Evolutionary conservation across 1,284 basidiomycete species (phyloP).

Genomic region (Ustilago sp.): DNA sequence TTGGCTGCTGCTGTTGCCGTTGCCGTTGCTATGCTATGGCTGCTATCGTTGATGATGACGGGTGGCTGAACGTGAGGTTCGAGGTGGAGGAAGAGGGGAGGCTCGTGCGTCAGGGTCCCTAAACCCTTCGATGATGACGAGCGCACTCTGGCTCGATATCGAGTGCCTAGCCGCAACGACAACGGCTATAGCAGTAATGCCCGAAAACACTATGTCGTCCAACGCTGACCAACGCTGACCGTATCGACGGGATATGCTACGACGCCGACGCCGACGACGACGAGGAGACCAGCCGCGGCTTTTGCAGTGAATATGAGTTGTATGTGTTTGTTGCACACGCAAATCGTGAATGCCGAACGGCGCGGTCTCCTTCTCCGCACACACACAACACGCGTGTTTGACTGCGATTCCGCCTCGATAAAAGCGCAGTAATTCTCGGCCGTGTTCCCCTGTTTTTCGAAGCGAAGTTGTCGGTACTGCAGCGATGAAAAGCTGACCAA

Average conservation of each 20-base stretch:
- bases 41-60: constrained; percentile 1
- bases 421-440: constrained; percentile 24
- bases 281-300: constrained; percentile 4
- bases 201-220: not conserved
- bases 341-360: not conserved
- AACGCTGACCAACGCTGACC: too few relatives aligned
- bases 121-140: constrained; percentile 8
- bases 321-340: constrained; percentile 1
- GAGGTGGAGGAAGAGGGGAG: constrained; percentile 3
- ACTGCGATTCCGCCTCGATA: not conserved
- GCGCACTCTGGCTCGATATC: not conserved
- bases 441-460: constrained; percentile 13
- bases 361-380: constrained; percentile 3
- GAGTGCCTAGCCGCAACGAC: constrained; percentile 7
- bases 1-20: not conserved
- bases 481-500: not conserved
- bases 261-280: not conserved
- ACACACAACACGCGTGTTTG: constrained; percentile 6
- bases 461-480: constrained; percentile 8
- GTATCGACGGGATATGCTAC: not conserved
- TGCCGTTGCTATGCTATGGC: not conserved
- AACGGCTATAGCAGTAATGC: constrained; percentile 4
- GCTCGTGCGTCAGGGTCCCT: constrained; percentile 34
- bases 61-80: not conserved
- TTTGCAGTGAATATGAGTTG: not conserved